Conservation (phyloP, 805 yeast species). For the Ogataea philodendri region DNA sequence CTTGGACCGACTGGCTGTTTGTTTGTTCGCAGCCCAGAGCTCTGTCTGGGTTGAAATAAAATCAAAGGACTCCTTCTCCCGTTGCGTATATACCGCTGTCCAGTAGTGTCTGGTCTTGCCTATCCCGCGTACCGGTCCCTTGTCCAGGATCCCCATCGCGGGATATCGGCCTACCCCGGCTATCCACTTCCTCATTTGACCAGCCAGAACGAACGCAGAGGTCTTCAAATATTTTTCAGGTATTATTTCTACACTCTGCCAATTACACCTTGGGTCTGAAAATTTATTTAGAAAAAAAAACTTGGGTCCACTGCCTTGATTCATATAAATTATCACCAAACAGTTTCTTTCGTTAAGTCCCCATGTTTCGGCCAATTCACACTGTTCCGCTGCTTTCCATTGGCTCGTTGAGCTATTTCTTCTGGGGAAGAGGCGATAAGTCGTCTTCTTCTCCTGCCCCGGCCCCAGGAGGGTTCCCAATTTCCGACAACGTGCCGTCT, state of each 20-base stretch:
- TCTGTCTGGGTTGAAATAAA: not conserved
- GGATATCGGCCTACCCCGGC: no score
- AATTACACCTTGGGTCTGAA: not conserved
- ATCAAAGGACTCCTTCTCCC: not conserved
- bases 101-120: not conserved
- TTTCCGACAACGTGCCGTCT: slow-evolving; percentile 14
- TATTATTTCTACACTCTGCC: not conserved
- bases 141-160: no score
- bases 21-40: not conserved
- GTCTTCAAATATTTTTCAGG: no score
- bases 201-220: no score
- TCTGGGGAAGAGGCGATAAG: slow-evolving; percentile 30
- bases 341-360: no score
- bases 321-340: no score
- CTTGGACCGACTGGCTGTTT: not conserved
- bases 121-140: no score
- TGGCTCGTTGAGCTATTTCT: slow-evolving; percentile 27
- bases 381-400: slow-evolving; percentile 23
- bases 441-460: slow-evolving; percentile 16
- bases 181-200: not conserved
- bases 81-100: slow-evolving; percentile 1
- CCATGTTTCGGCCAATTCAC: slow-evolving; percentile 18
- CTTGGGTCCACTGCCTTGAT: slow-evolving; percentile 10
- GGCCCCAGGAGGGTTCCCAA: slow-evolving; percentile 19
- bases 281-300: not conserved